Evolutionary conservation across 371 early-diverging fungal species (phyloP).

Genomic region (Polyrhizophydium stewartii): DNA sequence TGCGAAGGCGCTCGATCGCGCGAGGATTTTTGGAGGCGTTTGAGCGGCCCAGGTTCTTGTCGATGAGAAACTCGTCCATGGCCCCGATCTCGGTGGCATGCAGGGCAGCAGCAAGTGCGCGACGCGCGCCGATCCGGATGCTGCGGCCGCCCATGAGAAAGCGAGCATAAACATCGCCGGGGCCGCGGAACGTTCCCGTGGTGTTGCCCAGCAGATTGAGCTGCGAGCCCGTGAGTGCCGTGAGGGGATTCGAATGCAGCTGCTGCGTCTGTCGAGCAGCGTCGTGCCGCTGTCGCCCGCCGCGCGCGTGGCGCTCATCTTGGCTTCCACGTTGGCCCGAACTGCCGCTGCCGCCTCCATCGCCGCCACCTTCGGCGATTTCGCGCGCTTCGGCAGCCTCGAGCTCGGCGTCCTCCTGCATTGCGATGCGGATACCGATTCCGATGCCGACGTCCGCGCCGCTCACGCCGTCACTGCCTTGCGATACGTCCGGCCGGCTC

Average conservation of each 20-base stretch:
- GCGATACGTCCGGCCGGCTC: too few species aligned
- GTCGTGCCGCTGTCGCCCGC: too few species aligned
- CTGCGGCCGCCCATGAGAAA: constrained; percentile 17
- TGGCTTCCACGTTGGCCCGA: too few species aligned
- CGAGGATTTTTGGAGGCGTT: constrained; percentile 9
- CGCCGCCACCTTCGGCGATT: too few species aligned
- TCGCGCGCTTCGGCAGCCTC: too few species aligned
- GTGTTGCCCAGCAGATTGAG: constrained; percentile 22
- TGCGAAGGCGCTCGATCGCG: constrained; percentile 14
- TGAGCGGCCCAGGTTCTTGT: constrained; percentile 6
- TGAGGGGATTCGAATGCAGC: constrained; percentile 1
- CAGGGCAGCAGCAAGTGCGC: not conserved
- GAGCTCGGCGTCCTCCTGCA: too few species aligned
- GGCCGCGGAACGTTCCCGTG: constrained; percentile 22
- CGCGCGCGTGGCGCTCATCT: too few species aligned
- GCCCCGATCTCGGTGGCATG: constrained; percentile 8
- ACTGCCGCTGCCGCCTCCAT: too few species aligned
- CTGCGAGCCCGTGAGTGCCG: constrained; percentile 22
- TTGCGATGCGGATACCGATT: too few species aligned
- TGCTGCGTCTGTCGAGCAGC: too few species aligned
- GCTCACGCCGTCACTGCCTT: too few species aligned
- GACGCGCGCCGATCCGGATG: not conserved
- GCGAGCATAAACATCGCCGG: constrained; percentile 20
- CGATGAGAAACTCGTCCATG: not conserved
- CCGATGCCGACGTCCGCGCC: too few species aligned